Evolutionary conservation across 2,329 filamentous ascomycete species (phyloP).

Genomic region (Ophiostoma himal-ulmi): DNA sequence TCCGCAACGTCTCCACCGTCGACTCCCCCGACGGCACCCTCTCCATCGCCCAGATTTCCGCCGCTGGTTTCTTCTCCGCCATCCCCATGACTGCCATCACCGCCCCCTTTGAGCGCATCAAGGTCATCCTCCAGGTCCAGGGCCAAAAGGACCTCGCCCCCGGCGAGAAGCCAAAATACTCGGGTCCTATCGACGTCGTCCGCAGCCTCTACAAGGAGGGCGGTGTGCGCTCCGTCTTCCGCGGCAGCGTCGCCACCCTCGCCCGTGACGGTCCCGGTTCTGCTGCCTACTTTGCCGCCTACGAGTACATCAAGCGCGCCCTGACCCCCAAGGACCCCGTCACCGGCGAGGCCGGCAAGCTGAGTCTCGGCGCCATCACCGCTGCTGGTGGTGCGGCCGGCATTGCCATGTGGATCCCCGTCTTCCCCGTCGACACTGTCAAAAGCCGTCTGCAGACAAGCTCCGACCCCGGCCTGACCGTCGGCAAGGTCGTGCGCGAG

Average conservation of each 20-base stretch:
- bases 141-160: conserved; percentile 79
- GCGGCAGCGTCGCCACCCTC: conserved; percentile 82
- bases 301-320: conserved; percentile 87
- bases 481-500: conserved; percentile 71
- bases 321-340: conserved; percentile 76
- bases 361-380: conserved; percentile 78
- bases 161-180: conserved; percentile 89
- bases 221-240: conserved; percentile 85
- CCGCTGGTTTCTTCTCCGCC: conserved; percentile 94
- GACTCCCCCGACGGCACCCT: conserved; percentile 63
- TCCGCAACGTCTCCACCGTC: conserved; percentile 60
- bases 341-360: conserved; percentile 61
- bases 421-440: conserved; percentile 95
- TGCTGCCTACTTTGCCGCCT: conserved; percentile 94
- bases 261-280: conserved; percentile 89
- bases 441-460: conserved; percentile 92
- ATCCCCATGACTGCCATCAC: conserved; percentile 97
- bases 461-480: conserved; percentile 67
- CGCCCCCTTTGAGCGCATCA: conserved; percentile 97
- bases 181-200: conserved; percentile 81
- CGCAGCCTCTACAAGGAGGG: conserved; percentile 88
- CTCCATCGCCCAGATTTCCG: conserved; percentile 79
- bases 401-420: conserved; percentile 98
- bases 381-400: conserved; percentile 84
- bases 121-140: conserved; percentile 96